Evolutionary conservation across 2,329 filamentous ascomycete genomes (phyloP).

Genomic region (Monosporascus sp.): DNA sequence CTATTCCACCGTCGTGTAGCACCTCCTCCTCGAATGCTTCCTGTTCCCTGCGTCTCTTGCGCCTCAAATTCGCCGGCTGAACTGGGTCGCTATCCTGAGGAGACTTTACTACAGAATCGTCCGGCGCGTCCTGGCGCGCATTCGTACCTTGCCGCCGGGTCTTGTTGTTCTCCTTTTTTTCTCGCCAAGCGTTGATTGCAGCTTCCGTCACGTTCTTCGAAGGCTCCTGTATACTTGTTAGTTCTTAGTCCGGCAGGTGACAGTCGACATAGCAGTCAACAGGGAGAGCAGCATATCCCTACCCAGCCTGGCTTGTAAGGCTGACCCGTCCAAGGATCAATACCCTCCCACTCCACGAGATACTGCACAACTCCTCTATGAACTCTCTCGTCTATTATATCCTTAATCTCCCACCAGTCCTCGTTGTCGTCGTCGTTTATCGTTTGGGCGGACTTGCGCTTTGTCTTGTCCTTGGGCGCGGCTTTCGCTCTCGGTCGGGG

Average conservation of each 20-base stretch:
- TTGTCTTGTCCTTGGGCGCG: conserved; percentile 4
- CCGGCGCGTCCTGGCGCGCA: conserved; percentile 2
- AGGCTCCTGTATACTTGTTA: conserved; percentile 20
- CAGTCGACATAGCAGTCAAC: not conserved
- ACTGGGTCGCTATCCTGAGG: conserved; percentile 7
- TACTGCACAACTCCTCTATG: conserved; percentile 35
- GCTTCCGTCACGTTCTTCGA: conserved; percentile 16
- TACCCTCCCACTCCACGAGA: conserved; percentile 51
- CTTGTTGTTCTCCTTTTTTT: conserved; percentile 9
- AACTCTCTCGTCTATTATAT: conserved; percentile 33
- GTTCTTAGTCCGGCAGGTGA: conserved; percentile 3
- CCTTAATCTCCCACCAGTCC: conserved; percentile 26
- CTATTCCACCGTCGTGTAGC: not conserved
- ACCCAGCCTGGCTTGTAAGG: conserved; percentile 49
- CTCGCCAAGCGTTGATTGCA: conserved; percentile 20
- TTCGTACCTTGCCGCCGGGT: conserved; percentile 1
- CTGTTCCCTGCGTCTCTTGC: not conserved
- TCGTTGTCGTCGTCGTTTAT: conserved; percentile 2
- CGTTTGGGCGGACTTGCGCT: conserved; percentile 4
- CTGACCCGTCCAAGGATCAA: conserved; percentile 41
- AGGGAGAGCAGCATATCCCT: conserved; percentile 11
- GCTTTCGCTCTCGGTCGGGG: not conserved
- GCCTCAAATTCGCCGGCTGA: conserved; percentile 1
- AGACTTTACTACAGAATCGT: conserved; percentile 4
- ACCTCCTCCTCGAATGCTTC: conserved; percentile 1